Conservation (phyloP, 257 asterid genomes). For the Salvia rosmarinus region DNA sequence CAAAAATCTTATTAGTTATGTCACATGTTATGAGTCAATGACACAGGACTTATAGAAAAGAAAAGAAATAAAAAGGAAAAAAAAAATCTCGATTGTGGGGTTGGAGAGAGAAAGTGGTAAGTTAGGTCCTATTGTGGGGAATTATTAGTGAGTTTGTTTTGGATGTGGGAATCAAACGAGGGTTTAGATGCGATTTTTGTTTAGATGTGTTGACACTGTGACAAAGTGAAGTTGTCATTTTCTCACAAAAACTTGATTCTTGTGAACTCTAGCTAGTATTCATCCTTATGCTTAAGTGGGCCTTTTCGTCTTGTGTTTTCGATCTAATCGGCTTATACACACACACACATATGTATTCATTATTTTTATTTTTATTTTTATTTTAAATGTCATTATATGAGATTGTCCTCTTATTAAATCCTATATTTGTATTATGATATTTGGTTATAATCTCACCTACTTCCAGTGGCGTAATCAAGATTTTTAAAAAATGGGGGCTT, state of each 20-base stretch:
- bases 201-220: too few relatives aligned
- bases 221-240: constrained; percentile 25
- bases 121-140: constrained; percentile 27
- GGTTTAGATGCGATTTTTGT: constrained; percentile 19
- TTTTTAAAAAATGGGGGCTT: too few relatives aligned
- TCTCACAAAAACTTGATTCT: constrained; percentile 18
- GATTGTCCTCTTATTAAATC: too few relatives aligned
- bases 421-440: too few relatives aligned
- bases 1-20: too few relatives aligned
- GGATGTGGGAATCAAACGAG: constrained; percentile 44
- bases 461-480: too few relatives aligned
- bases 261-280: constrained; percentile 7
- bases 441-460: too few relatives aligned
- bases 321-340: constrained; percentile 13
- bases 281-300: not conserved
- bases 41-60: too few relatives aligned
- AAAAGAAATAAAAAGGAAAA: not conserved
- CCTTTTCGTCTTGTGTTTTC: not conserved
- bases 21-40: too few relatives aligned
- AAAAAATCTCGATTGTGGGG: not conserved
- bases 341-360: too few relatives aligned
- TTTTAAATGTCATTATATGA: too few relatives aligned
- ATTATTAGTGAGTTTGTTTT: constrained; percentile 12
- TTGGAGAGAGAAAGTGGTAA: constrained; percentile 21
- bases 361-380: too few relatives aligned